Evolutionary conservation across 2,329 filamentous ascomycete species (phyloP), one percentile per base, ranked within the genome.

Genomic region (Alternaria tenuissima): DNA sequence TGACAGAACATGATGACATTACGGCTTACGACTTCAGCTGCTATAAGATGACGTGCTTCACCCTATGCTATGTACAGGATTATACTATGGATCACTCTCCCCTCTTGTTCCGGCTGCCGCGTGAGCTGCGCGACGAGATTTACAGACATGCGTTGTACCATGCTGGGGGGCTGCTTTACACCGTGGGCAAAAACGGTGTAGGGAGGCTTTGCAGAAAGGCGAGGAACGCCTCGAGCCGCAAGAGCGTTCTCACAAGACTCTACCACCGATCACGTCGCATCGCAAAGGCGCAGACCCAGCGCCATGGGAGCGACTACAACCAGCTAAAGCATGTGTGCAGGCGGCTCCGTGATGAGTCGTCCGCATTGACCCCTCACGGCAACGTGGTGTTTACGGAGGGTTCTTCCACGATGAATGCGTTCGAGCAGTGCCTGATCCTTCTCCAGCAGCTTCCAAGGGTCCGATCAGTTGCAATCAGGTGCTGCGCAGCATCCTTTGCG

Each of bases 91-190:
- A 43, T 34, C 32, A 34, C 32, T 5, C 32, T 34, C 32, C 46
- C 34, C 46, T 20, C 14, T 32, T 48, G 46, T 49, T 49, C 28
- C 46, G 46, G 28, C 46, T 49, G 6, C 46, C 46, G 26, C 46
- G 46, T 22, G 39, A 59, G 48, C 36, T 52, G 7, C 48, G 48
- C 48, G 48, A 52, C 20, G 34, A 52, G 48, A 52, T 52, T 39
- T 52, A 52, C 26, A 39, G 20, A 12, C 39, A 52, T 34, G 48
- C 26, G 22, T 24, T 52, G 32, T 34, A 34, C 32, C 32, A 34
- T 34, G 32, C 32, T 12, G 32, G 12, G 12, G 32, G 32, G 11
- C 48, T 52, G 22, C 48, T 52, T 18, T 52, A 52, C 34, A 52
- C 34, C 11, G 26, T 42, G 16, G 32, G 34, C 36, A 52, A 39